These are phyloP conservation scores for Mycena vitilis DNA, from an alignment of 768 basidiomycete species.

Conservation along the genomic window DNA sequence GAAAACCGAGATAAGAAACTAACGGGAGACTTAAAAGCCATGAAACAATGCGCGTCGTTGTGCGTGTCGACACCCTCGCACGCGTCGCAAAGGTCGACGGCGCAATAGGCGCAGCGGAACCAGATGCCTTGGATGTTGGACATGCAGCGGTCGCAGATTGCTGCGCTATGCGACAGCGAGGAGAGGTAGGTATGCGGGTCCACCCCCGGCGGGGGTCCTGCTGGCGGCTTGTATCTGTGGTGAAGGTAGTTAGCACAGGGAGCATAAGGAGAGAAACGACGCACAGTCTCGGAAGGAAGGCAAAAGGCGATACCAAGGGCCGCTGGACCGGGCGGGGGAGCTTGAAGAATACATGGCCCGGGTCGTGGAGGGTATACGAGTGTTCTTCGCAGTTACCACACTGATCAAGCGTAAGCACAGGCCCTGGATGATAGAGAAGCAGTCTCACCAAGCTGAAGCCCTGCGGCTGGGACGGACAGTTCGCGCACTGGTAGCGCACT, in stretches of 20 bases:
- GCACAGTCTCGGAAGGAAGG: conserved; percentile 78
- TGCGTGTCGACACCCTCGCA: conserved; percentile 89
- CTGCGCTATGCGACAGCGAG: conserved; percentile 68
- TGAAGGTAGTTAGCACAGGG: conserved; percentile 27
- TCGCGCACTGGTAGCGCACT: conserved; percentile 88
- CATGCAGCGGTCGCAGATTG: conserved; percentile 91
- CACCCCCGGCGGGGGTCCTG: conserved; percentile 61
- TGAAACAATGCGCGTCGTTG: conserved; percentile 83
- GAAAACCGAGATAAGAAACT: conserved; percentile 38
- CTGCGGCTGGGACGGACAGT: conserved; percentile 81
- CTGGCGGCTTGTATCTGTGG: conserved; percentile 71
- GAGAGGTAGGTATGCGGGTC: conserved; percentile 67
- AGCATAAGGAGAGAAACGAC: conserved; percentile 37
- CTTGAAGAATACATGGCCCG: conserved; percentile 90
- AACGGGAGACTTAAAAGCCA: conserved; percentile 89
- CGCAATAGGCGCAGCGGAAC: conserved; percentile 92
- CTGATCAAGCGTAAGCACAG: conserved; percentile 51
- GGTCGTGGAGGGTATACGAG: conserved; percentile 85
- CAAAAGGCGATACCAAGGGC: conserved; percentile 58
- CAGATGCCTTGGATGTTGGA: conserved; percentile 86
- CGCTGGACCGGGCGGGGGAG: conserved; percentile 82
- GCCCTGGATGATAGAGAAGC: not conserved
- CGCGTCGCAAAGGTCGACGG: conserved; percentile 85
- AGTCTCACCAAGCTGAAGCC: conserved; percentile 78
- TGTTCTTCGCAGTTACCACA: conserved; percentile 83